phyloP scores from a whole-genome alignment of 805 yeast genomes.

The Brettanomyces anomalus region DNA sequence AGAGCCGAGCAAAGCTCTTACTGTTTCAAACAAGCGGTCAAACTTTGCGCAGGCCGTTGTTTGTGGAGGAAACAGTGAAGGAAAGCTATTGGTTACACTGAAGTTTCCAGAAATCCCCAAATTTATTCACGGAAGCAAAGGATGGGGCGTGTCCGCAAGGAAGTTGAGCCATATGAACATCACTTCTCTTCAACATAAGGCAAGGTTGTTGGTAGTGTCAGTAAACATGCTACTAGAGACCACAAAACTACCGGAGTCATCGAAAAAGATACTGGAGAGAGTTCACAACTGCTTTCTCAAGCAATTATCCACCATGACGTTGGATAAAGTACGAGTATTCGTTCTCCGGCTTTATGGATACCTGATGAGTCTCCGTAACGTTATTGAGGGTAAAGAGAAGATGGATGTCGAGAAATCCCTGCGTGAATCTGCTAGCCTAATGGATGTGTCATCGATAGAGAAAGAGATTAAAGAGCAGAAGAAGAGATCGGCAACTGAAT shows the following conservation, averaged over 20 bases:
- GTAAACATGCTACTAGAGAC: neutral
- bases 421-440: too few relatives aligned
- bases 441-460: too few relatives aligned
- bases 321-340: neutral
- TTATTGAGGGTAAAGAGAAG: neutral
- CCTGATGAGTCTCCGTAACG: neutral
- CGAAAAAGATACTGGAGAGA: neutral
- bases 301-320: neutral
- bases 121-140: neutral
- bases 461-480: neutral
- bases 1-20: neutral
- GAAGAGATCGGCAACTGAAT: neutral
- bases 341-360: neutral
- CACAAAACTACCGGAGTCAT: neutral
- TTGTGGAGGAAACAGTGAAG: too few relatives aligned
- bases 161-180: neutral
- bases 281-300: neutral
- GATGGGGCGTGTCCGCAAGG: neutral
- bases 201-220: neutral
- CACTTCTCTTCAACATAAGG: neutral
- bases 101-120: neutral
- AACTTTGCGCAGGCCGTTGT: too few relatives aligned
- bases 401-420: too few relatives aligned
- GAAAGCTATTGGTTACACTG: neutral
- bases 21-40: too few relatives aligned